Base-by-base conservation (phyloP, 768 basidiomycete species). In the Artomyces pyxidatus region DNA sequence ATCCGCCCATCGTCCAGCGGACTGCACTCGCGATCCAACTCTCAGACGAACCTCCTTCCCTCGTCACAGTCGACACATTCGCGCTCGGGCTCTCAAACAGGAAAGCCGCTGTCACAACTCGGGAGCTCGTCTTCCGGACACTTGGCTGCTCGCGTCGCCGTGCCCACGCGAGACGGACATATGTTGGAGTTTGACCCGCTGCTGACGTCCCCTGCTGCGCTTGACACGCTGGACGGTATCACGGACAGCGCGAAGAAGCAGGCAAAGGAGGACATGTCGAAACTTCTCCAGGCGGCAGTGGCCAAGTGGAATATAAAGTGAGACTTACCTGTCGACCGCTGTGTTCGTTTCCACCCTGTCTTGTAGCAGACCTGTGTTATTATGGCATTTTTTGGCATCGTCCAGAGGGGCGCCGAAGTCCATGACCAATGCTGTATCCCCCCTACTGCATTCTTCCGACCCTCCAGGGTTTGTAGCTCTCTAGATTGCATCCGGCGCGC, bases 101-200 rank as follows among this genome's bases (percentile, higher is more conserved):
- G 45, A 19, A 35, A 45, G 25, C 21, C 50, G 12, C 25, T 41
- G 42, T 46, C 21, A 32, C 47, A n/a, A 29, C 46, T 22, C 16
- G 29, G 40, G 6, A 22, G 48, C 12, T 42, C 56, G 22, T 37
- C 52, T 55, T 55, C 48, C 56, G 63, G 23, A 54, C 65, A 43
- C 69, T 69, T 69, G 57, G 51, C 75, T 64, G 83, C 83, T 2
- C 66, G 86, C 27, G 80, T 89, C 11, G 79, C 84, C 1, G 82
- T 92, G n/a, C 81, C 86, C 4, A 89, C 83, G 0, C 78, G 74
- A 35, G 88, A 91, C 56, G 91, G 91, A 0, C 80, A 85, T 56
- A 64, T 85, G n/a, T 72, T 95, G 22, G 82, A 84, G 61, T 92
- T 95, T 58, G 85, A 95, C 56, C 90, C 91, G 8, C 68, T 94